phyloP scores from a whole-genome alignment of 2,329 filamentous ascomycete species.

The Aaosphaeria arxii region DNA sequence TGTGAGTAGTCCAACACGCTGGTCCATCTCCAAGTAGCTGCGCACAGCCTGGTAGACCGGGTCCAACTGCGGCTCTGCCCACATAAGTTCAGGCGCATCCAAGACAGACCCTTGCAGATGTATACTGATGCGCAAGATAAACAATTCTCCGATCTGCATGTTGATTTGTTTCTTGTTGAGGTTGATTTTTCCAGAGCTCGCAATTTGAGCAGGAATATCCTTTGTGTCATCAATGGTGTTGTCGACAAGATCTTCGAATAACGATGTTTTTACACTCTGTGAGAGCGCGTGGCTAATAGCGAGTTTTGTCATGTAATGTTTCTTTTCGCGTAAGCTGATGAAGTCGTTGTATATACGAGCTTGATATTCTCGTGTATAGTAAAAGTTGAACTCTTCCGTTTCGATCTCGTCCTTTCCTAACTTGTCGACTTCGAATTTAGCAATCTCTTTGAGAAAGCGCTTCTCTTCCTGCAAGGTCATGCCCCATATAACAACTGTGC shows the following conservation, averaged over 20 bases:
- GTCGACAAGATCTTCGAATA: constrained; percentile 93
- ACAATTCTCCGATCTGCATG: constrained; percentile 98
- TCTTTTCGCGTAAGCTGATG: constrained; percentile 88
- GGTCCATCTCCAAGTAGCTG: constrained; percentile 97
- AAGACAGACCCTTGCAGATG: constrained; percentile 95
- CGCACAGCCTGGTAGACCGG: constrained; percentile 94
- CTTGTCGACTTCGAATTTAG: constrained; percentile 92
- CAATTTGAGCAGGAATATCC: constrained; percentile 89
- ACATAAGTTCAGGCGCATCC: constrained; percentile 96
- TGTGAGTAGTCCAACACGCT: constrained; percentile 83
- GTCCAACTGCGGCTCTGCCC: constrained; percentile 95
- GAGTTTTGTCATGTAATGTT: constrained; percentile 97
- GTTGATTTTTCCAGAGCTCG: constrained; percentile 85
- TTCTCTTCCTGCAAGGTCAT: constrained; percentile 91
- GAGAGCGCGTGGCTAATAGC: constrained; percentile 94
- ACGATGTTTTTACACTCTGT: constrained; percentile 95
- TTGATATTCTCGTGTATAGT: constrained; percentile 97
- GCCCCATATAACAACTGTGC: constrained; percentile 96
- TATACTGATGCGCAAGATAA: constrained; percentile 96
- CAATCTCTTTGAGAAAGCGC: constrained; percentile 86
- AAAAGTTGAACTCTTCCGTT: constrained; percentile 98
- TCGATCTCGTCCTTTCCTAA: constrained; percentile 85
- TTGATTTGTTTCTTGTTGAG: constrained; percentile 89
- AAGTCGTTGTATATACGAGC: constrained; percentile 99
- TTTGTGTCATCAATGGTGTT: constrained; percentile 92